Base-by-base conservation (phyloP, 1,284 basidiomycete species). In the Irpex rosettiformis region DNA sequence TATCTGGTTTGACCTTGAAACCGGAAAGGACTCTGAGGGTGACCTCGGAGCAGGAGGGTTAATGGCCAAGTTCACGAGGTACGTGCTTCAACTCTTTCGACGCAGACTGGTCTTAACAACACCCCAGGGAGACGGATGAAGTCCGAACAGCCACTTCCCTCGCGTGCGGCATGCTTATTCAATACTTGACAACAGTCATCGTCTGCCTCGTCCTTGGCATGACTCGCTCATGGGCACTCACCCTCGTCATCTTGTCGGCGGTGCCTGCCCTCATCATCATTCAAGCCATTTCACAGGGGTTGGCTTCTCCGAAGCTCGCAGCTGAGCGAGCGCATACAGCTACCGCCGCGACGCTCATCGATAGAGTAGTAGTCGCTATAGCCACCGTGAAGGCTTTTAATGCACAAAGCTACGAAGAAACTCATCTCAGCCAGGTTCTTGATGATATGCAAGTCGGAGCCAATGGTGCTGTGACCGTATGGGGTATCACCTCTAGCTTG, bases 331-430 rank as follows among this genome's bases (percentile, higher is more conserved):
- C 78, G 0, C 80, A 85, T 6, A 85, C 89, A 3, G 85, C 89
- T 10, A 77, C 80, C 5, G 89, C 92, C 0, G 88, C 92, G 0
- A 88, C 91, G 3, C 80, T 90, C 57, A 80, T 96, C 61, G 90
- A 96, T 63, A 88, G 92, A 22, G 85, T 91, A 1, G 78, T 91
- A 3, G 74, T 84, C 5, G 85, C 91, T 45, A 95, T 99, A 65
- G 76, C 91, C 2, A 98, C 96, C 0, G 92, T 99, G 73, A 99
- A 99, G 72, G 93, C 93, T 0, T 97, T 96, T 81, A 98, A 97
- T 72, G 94, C 94, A 1, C 78, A 89, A 59, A 61, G 73, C 0
- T 75, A 81, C 68, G 94, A 98, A 67, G 72, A 75, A 6, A 59
- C 71, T 3, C 73, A 79, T 11, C 80, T 92, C 33, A 66, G 73